Conservation (phyloP, 176 grass and related monocot genomes). For the Rhynchospora pubera region DNA sequence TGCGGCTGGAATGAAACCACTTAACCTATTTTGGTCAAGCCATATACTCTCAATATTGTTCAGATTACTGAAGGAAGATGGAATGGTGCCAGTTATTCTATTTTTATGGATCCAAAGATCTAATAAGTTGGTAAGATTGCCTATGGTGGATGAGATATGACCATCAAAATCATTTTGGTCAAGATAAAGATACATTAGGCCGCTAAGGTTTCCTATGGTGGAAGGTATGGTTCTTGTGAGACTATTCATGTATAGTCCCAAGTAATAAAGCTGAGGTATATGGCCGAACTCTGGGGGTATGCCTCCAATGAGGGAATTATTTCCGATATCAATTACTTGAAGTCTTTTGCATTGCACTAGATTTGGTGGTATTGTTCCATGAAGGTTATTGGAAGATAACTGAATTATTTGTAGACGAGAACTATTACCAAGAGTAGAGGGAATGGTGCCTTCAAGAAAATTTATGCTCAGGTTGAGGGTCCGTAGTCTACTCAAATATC, state of each 20-base stretch:
- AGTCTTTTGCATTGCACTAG: not conserved
- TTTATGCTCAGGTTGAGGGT: constrained; percentile 10
- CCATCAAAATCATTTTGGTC: too few species aligned
- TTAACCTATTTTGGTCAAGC: too few species aligned
- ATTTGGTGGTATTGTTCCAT: constrained; percentile 13
- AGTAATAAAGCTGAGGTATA: not conserved
- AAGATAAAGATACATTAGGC: not conserved
- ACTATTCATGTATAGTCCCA: not conserved
- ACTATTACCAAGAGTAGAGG: not conserved
- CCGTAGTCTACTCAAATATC: not conserved
- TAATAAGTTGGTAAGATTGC: too few species aligned
- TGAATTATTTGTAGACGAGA: not conserved
- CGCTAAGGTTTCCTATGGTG: constrained; percentile 28
- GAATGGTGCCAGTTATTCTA: too few species aligned
- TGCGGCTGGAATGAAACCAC: constrained; percentile 18
- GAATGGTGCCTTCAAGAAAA: constrained; percentile 23
- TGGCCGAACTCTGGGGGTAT: not conserved
- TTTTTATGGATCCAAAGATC: too few species aligned
- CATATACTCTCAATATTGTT: too few species aligned
- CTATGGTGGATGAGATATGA: too few species aligned
- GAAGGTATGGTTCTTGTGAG: constrained; percentile 10
- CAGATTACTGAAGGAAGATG: too few species aligned
- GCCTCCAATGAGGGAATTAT: not conserved
- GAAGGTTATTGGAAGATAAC: constrained; percentile 9
- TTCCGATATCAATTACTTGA: not conserved